These are phyloP conservation scores for Zygosaccharomyces siamensis DNA, from an alignment of 805 yeast genomes.

Conservation along the genomic window DNA sequence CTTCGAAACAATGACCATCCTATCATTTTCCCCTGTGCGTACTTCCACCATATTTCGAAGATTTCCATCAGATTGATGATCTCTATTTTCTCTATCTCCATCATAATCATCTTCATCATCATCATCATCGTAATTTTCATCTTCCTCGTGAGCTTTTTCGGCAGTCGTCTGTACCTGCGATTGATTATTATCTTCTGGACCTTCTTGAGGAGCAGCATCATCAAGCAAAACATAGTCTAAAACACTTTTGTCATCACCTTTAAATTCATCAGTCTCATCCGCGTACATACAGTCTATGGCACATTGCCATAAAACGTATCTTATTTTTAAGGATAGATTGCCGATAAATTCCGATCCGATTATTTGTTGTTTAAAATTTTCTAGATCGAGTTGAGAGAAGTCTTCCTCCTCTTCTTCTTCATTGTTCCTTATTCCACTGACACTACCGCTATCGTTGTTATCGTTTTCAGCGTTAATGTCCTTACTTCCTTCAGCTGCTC, in stretches of 20 bases:
- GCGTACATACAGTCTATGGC: slow-evolving; percentile 34
- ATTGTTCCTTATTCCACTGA: slow-evolving; percentile 3
- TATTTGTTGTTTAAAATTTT: slow-evolving; percentile 37
- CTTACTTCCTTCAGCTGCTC: slow-evolving; percentile 1
- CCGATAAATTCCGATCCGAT: slow-evolving; percentile 47
- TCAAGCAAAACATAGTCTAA: slow-evolving; percentile 17
- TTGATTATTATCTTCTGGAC: slow-evolving; percentile 1
- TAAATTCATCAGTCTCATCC: slow-evolving; percentile 30
- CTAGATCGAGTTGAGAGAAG: slow-evolving; percentile 39
- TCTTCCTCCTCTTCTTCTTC: slow-evolving; percentile 26
- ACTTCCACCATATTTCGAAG: slow-evolving; percentile 6
- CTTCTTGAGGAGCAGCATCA: slow-evolving; percentile 10
- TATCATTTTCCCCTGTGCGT: slow-evolving; percentile 17
- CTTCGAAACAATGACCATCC: slow-evolving; percentile 32
- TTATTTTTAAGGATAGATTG: slow-evolving; percentile 55
- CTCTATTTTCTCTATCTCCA: slow-evolving; percentile 16
- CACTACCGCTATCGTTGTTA: slow-evolving; percentile 2
- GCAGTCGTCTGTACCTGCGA: background rate
- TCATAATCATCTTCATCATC: slow-evolving; percentile 14
- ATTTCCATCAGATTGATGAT: slow-evolving; percentile 11
- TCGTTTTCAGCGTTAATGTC: slow-evolving; percentile 1
- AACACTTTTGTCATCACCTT: slow-evolving; percentile 15
- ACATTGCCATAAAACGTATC: slow-evolving; percentile 69
- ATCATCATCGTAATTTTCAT: slow-evolving; percentile 17
- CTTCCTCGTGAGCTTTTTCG: slow-evolving; percentile 6